phyloP scores from a whole-genome alignment of 108 stramenopile genomes.

The Discostella stelligeroides region DNA sequence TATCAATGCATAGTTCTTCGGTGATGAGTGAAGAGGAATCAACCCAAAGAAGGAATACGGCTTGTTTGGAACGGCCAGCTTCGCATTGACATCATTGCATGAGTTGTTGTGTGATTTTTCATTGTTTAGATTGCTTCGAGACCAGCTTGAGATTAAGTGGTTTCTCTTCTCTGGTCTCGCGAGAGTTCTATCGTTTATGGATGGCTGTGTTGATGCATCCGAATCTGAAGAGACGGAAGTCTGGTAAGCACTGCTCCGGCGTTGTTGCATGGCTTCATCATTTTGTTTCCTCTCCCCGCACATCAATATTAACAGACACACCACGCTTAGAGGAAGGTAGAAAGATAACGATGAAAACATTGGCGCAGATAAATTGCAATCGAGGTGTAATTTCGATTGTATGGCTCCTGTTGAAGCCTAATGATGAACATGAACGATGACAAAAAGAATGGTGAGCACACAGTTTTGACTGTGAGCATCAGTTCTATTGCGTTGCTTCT shows the following conservation, averaged over 20 bases:
- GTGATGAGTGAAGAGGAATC: conserved; percentile 36
- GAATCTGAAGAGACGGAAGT: neutral
- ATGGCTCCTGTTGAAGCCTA: conserved; percentile 43
- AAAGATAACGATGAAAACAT: conserved; percentile 61
- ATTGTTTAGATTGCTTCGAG: conserved; percentile 16
- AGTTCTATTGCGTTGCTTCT: too few relatives aligned
- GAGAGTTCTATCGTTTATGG: neutral
- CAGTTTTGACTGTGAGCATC: too few relatives aligned
- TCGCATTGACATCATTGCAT: conserved; percentile 7
- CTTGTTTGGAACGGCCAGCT: neutral
- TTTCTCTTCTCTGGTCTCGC: conserved; percentile 18
- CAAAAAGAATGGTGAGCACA: too few relatives aligned
- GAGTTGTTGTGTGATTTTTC: neutral
- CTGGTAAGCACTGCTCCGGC: neutral
- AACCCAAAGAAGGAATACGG: conserved; percentile 38
- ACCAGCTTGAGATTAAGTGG: conserved; percentile 16
- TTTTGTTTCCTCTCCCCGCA: conserved; percentile 6
- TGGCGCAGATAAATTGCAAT: conserved; percentile 66
- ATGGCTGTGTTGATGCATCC: neutral
- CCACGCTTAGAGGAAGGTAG: conserved; percentile 52
- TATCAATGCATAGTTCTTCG: conserved; percentile 27
- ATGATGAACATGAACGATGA: too few relatives aligned
- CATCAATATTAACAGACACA: conserved; percentile 19
- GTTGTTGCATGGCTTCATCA: neutral
- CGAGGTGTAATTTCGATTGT: conserved; percentile 62